phyloP scores from a whole-genome alignment of 768 basidiomycete genomes.

The Serendipita sp. region DNA sequence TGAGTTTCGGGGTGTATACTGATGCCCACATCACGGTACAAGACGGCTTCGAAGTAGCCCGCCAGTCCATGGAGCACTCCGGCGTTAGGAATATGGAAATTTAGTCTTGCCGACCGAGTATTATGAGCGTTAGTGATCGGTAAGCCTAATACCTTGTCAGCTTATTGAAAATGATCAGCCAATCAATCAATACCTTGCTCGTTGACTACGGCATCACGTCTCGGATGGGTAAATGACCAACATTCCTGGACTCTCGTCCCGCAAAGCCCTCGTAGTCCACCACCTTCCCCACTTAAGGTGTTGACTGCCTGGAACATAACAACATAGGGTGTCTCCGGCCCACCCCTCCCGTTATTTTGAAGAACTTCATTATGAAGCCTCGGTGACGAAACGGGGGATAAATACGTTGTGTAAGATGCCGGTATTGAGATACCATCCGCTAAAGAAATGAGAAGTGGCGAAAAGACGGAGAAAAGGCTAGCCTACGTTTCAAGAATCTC shows the following conservation, averaged over 20 bases:
- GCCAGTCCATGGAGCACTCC: conserved; percentile 88
- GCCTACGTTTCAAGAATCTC: conserved; percentile 76
- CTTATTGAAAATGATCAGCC: background rate
- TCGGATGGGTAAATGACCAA: conserved; percentile 94
- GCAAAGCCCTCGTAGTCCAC: conserved; percentile 42
- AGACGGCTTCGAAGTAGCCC: conserved; percentile 89
- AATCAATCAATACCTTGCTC: conserved; percentile 34
- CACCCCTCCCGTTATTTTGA: conserved; percentile 31
- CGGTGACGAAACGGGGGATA: conserved; percentile 87
- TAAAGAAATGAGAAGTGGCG: conserved; percentile 18
- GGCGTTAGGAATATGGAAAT: conserved; percentile 88
- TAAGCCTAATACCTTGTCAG: conserved; percentile 34
- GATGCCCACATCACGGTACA: conserved; percentile 80
- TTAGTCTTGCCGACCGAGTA: conserved; percentile 65
- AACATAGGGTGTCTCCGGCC: conserved; percentile 89
- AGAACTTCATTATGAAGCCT: conserved; percentile 80
- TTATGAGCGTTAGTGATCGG: conserved; percentile 96
- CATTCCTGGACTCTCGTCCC: conserved; percentile 83
- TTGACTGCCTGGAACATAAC: conserved; percentile 97
- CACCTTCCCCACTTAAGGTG: conserved; percentile 63
- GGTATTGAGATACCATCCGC: conserved; percentile 93
- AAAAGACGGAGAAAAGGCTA: background rate
- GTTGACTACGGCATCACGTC: conserved; percentile 62
- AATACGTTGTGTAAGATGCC: conserved; percentile 84
- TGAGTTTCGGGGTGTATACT: conserved; percentile 89